These are phyloP conservation scores for Picochlorum sp. DNA, from an alignment of 139 green algal genomes.

Conservation along the genomic window DNA sequence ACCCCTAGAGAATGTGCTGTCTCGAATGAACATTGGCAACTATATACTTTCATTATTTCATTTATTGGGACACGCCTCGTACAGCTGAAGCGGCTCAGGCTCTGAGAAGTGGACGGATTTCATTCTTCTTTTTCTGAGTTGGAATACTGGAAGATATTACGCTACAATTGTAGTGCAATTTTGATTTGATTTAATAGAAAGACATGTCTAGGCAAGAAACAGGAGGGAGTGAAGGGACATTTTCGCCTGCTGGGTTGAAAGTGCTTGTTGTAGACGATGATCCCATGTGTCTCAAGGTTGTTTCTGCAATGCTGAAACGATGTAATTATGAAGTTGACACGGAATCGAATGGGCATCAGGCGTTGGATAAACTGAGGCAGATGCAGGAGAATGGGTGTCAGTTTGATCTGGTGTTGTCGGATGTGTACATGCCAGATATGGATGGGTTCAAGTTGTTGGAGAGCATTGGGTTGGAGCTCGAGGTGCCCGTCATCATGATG, in stretches of 20 bases:
- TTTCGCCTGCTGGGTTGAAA: not conserved
- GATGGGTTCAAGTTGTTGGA: constrained; percentile 94
- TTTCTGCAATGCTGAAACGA: constrained; percentile 77
- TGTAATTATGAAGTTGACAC: constrained; percentile 73
- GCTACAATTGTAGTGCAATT: no score
- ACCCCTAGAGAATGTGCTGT: no score
- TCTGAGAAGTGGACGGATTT: no score
- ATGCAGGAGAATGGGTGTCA: constrained; percentile 27
- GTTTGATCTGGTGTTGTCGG: constrained; percentile 91
- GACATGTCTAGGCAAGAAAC: no score
- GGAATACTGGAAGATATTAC: no score
- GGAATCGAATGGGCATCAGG: constrained; percentile 44
- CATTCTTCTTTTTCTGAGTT: no score
- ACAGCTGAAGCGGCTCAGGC: no score
- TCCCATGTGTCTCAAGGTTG: constrained; percentile 80
- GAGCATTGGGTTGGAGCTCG: constrained; percentile 82
- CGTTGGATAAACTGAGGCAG: constrained; percentile 52
- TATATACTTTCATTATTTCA: no score
- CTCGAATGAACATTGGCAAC: no score
- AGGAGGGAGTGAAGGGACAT: not conserved
- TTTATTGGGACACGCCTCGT: no score
- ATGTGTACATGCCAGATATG: constrained; percentile 98
- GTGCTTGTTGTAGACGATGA: constrained; percentile 94
- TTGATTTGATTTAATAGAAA: no score
- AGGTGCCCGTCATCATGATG: constrained; percentile 98